phyloP scores from a whole-genome alignment of 495 filamentous ascomycete species.

The Aspergillus cavernicola region DNA sequence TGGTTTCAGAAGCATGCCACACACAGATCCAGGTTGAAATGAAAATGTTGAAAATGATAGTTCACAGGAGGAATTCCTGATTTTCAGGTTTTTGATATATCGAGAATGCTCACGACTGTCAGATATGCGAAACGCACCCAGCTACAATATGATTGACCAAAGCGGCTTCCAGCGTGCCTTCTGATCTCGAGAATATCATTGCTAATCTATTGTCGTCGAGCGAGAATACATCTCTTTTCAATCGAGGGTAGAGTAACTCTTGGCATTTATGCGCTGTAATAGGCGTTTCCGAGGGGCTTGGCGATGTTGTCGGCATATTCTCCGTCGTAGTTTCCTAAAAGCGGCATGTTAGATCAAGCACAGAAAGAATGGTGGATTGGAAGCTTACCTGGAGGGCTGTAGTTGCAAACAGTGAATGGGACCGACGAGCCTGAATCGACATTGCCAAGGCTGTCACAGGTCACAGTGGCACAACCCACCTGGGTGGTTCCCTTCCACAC shows the following conservation, averaged over 20 bases:
- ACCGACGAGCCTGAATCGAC: slow-evolving; percentile 44
- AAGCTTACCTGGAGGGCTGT: slow-evolving; percentile 59
- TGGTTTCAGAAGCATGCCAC: neutral
- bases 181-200: too few relatives aligned
- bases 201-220: neutral
- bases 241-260: neutral
- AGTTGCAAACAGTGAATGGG: slow-evolving; percentile 85
- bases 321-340: slow-evolving; percentile 65
- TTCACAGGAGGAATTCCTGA: slow-evolving; percentile 1
- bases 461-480: slow-evolving; percentile 69
- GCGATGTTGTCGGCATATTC: slow-evolving; percentile 63
- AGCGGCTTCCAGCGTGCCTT: too few relatives aligned
- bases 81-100: neutral
- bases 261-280: slow-evolving; percentile 22
- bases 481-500: slow-evolving; percentile 71
- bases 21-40: neutral
- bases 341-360: slow-evolving; percentile 22
- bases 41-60: neutral
- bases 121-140: neutral
- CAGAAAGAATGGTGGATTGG: neutral
- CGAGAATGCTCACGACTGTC: slow-evolving; percentile 1
- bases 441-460: slow-evolving; percentile 49
- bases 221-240: neutral
- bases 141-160: too few relatives aligned
- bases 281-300: slow-evolving; percentile 40